phyloP scores from a whole-genome alignment of 2,329 filamentous ascomycete species.

The Trichoderma atrobrunneum region DNA sequence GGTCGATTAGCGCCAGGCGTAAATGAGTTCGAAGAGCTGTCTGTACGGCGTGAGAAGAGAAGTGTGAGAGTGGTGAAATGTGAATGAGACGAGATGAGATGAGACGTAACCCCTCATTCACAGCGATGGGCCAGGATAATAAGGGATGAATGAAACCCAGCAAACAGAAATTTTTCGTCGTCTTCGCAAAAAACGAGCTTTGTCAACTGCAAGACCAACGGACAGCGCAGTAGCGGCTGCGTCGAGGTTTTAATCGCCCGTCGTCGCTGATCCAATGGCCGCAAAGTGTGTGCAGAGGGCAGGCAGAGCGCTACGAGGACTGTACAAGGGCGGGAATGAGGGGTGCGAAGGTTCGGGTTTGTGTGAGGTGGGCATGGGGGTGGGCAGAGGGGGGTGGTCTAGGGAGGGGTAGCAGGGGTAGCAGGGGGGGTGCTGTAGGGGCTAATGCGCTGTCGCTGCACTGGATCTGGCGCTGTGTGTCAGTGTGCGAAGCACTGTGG shows the following conservation, averaged over 20 bases:
- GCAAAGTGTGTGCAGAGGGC: constrained; percentile 23
- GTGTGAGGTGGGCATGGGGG: constrained; percentile 4
- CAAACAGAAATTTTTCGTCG: neutral
- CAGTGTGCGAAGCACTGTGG: neutral
- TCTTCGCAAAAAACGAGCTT: neutral
- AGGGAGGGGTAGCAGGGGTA: constrained; percentile 1
- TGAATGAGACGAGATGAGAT: neutral
- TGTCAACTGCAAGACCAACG: constrained; percentile 19
- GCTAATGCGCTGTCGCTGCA: constrained; percentile 12
- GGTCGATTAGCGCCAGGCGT: constrained; percentile 7
- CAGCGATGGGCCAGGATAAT: constrained; percentile 1
- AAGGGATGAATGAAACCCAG: neutral
- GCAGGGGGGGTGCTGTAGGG: constrained; percentile 2
- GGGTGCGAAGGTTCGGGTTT: constrained; percentile 9
- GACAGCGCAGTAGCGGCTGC: constrained; percentile 23
- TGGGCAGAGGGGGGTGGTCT: neutral
- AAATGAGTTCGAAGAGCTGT: neutral
- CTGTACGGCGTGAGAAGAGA: neutral
- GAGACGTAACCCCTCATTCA: constrained; percentile 6
- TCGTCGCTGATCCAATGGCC: constrained; percentile 18
- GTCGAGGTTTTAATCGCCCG: constrained; percentile 26
- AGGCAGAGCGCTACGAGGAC: constrained; percentile 10
- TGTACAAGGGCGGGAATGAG: constrained; percentile 7
- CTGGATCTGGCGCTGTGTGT: constrained; percentile 8
- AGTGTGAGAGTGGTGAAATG: neutral